Percentiles rank a stretch among this genome's conserved stretches.
phyloP scores from a whole-genome alignment of 176 grass and related monocot genomes.

The Carex littledalei region DNA sequence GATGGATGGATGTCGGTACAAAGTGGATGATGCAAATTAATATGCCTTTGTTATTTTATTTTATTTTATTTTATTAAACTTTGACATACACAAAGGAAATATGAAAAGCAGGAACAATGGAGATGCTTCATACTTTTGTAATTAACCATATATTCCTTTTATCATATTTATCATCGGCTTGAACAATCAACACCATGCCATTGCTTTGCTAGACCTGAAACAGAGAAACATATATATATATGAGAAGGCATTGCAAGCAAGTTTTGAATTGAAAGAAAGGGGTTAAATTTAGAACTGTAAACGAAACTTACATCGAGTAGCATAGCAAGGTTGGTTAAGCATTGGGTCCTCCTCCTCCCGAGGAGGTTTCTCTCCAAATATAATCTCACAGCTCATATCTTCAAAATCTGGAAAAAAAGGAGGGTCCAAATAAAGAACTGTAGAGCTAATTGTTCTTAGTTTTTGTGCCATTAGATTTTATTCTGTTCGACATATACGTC shows the following conservation, averaged over 20 bases:
- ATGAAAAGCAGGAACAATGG: not conserved
- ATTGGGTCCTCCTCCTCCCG: constrained; percentile 82
- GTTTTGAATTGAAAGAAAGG: not conserved
- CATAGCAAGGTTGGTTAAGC: constrained; percentile 86
- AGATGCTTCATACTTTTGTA: not conserved
- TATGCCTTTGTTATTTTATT: not conserved
- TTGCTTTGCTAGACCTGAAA: constrained; percentile 74
- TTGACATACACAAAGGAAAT: not conserved
- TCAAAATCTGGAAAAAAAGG: constrained; percentile 68
- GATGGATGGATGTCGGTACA: not conserved
- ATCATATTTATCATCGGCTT: constrained; percentile 27
- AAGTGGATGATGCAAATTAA: not conserved
- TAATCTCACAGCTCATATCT: constrained; percentile 99
- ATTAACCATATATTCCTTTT: not conserved
- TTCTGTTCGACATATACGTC: no score
- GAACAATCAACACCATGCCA: constrained; percentile 62
- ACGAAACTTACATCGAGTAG: constrained; percentile 50
- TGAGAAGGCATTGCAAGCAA: not conserved
- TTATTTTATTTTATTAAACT: not conserved
- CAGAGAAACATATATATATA: not conserved
- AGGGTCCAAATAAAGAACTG: not conserved
- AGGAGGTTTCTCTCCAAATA: constrained; percentile 86
- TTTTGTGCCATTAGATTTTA: no score
- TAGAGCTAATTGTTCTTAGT: not conserved
- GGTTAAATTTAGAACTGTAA: not conserved